phyloP scores from a whole-genome alignment of 208 protist genomes.

The Wallacemonas sp. region DNA sequence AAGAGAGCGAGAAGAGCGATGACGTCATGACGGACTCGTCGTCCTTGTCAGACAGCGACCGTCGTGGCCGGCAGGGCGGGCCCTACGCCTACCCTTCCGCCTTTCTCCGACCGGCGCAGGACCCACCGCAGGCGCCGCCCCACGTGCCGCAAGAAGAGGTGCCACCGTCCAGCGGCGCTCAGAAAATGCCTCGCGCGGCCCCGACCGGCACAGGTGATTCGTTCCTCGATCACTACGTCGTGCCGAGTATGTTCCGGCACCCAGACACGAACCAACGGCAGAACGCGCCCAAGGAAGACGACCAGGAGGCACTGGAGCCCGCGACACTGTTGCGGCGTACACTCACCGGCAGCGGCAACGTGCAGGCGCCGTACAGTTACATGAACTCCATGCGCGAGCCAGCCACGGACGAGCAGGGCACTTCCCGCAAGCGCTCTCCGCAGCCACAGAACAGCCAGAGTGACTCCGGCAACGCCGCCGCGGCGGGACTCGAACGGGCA shows the following conservation, averaged over 20 bases:
- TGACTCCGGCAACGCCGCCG: too few species aligned
- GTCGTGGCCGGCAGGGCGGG: too few species aligned
- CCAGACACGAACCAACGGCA: background rate
- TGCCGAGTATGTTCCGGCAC: background rate
- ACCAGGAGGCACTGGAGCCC: background rate
- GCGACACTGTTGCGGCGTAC: conserved; percentile 1
- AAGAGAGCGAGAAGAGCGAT: conserved; percentile 5
- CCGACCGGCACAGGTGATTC: too few species aligned
- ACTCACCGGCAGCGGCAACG: background rate
- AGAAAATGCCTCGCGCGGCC: too few species aligned
- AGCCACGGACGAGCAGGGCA: too few species aligned
- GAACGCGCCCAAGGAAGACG: background rate
- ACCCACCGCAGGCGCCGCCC: background rate
- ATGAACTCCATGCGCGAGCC: background rate
- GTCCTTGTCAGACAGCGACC: conserved; percentile 1
- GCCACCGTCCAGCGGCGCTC: too few species aligned
- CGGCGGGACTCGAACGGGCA: too few species aligned
- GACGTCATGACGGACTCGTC: background rate
- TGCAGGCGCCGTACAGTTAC: conserved; percentile 7
- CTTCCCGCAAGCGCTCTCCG: too few species aligned
- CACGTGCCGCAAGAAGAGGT: too few species aligned
- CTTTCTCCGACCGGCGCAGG: background rate
- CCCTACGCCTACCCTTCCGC: background rate
- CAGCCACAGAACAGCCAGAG: background rate
- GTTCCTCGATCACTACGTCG: background rate